Conservation (phyloP, 139 green algal genomes). For the Tetradesmus lagerheimii region DNA sequence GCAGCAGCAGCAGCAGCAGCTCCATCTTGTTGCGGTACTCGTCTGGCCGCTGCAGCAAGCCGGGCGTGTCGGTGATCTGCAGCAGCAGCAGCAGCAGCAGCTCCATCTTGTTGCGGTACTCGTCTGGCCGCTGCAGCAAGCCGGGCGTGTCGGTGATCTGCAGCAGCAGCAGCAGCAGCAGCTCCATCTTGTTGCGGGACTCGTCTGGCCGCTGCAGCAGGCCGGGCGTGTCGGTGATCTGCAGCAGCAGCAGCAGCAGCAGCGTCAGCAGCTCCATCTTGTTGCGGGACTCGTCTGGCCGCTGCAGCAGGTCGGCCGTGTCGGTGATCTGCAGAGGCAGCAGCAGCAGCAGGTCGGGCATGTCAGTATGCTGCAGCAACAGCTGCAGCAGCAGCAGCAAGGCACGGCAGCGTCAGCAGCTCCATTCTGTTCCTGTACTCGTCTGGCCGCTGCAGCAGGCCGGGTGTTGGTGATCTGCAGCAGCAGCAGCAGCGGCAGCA, state of each 20-base stretch:
- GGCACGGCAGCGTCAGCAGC: conserved; percentile 38
- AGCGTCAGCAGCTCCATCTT: conserved; percentile 97
- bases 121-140: too few species aligned
- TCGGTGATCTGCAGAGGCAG: too few species aligned
- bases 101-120: too few species aligned
- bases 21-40: conserved; percentile 96
- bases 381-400: too few species aligned
- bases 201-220: too few species aligned
- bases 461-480: conserved; percentile 95
- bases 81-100: conserved; percentile 88
- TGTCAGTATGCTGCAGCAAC: conserved; percentile 89
- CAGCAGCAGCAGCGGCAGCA: conserved; percentile 66
- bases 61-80: conserved; percentile 96
- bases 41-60: conserved; percentile 85
- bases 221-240: too few species aligned
- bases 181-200: too few species aligned
- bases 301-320: conserved; percentile 95
- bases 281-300: too few species aligned
- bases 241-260: conserved; percentile 81
- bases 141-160: too few species aligned
- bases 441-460: conserved; percentile 85
- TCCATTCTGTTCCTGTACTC: conserved; percentile 97
- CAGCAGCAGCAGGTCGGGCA: conserved; percentile 94
- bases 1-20: conserved; percentile 87
- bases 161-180: conserved; percentile 87